Conservation (phyloP, 768 basidiomycete genomes). For the Ramaria sp. region DNA sequence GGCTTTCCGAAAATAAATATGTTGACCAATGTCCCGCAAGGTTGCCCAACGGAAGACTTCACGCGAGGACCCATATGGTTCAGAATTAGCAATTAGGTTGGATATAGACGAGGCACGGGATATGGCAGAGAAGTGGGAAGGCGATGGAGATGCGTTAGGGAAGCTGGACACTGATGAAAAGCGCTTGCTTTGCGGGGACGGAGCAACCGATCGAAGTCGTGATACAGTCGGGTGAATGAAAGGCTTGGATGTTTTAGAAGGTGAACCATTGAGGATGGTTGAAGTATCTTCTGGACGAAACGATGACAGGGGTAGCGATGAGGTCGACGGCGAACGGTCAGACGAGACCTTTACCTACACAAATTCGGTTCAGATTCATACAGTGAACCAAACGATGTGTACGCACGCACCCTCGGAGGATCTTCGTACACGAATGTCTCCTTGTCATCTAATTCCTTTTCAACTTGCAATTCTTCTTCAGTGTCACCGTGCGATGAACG, state of each 20-base stretch:
- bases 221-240: constrained; percentile 65
- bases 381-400: not conserved
- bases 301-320: constrained; percentile 23
- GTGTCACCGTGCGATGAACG: not conserved
- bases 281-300: constrained; percentile 22
- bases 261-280: constrained; percentile 28
- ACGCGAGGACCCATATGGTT: constrained; percentile 23
- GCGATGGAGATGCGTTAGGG: constrained; percentile 39
- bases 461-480: constrained; percentile 7
- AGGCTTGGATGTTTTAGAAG: constrained; percentile 11
- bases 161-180: constrained; percentile 31
- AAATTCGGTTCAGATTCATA: not conserved
- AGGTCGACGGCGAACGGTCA: constrained; percentile 20
- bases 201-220: constrained; percentile 61
- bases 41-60: constrained; percentile 73
- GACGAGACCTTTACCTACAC: constrained; percentile 22
- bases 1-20: constrained; percentile 52
- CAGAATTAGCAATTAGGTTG: constrained; percentile 28
- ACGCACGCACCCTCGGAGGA: constrained; percentile 4
- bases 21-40: constrained; percentile 45
- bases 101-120: constrained; percentile 59
- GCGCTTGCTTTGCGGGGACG: constrained; percentile 28
- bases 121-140: constrained; percentile 59
- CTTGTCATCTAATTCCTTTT: constrained; percentile 9
- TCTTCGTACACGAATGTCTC: constrained; percentile 5